Evolutionary conservation across 805 yeast species (phyloP), one percentile per base, ranked within the genome.

Genomic region (Saccharomyces jurei): DNA sequence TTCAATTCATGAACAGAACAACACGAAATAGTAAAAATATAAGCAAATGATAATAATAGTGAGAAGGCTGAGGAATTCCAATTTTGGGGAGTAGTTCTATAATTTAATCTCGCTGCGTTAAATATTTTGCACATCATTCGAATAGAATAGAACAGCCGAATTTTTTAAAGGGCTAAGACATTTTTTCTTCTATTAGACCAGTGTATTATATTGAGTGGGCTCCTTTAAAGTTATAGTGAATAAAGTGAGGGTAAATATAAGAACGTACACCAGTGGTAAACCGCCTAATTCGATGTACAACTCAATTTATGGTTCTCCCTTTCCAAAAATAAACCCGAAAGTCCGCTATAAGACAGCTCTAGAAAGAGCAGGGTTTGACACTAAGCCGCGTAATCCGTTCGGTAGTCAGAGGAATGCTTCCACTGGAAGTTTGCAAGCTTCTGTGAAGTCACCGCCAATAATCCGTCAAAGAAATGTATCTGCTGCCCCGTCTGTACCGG

Each of bases 361-460:
- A 68, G 94, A 87, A 65, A 71, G 94, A 60, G 94, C 94, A 0
- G 96, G 96, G 0, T 87, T 87, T 62, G 94, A 87, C 26, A 36
- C 44, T 17, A 36, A n/a, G 44, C 44, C 44, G 11, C 44, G 80
- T 79, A 10, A 56, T 25, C 41, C 44, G 28, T 29, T 32, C 26
- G 10, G 50, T 46, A 50, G 48, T 25, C 55, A 53, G 25, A 54
- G 58, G 22, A 56, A 56, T 44, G 59, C 46, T 30, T 56, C 59
- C 11, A 53, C 53, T 25, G 52, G 58, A 11, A 53, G 47, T 29
- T 25, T 53, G 30, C 56, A 50, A 25, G 50, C 52, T n/a, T 49
- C 54, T 6, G 52, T 48, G 26, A 30, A 41, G 21, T 44, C 30
- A 13, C 32, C 44, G 10, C 44, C 44, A 4, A 36, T 36, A 17